A percentile compares a stretch with the other conserved stretches of the same genome.
Evolutionary conservation across 1,139 yeast species (phyloP).

Genomic region (Zygoascus hellenicus): DNA sequence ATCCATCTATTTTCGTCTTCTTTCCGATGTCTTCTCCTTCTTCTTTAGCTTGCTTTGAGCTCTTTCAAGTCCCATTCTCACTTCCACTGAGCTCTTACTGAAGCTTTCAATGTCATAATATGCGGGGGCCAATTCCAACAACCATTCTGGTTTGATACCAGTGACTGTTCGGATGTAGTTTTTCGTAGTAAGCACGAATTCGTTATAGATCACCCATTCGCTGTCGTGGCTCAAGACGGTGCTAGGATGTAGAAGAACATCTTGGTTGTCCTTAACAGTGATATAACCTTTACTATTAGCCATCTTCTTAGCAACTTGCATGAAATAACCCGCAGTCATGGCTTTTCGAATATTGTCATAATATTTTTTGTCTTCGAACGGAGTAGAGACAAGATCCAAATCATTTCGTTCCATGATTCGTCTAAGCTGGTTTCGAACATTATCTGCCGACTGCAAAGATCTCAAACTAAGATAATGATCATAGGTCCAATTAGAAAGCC

Average conservation of each 20-base stretch:
- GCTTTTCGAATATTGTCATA: constrained; percentile 82
- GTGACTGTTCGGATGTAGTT: constrained; percentile 94
- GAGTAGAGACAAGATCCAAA: constrained; percentile 64
- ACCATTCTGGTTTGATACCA: constrained; percentile 87
- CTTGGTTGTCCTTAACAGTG: constrained; percentile 94
- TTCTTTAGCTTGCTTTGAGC: constrained; percentile 36
- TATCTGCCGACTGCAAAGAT: constrained; percentile 76
- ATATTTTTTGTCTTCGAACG: constrained; percentile 54
- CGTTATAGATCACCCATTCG: constrained; percentile 93
- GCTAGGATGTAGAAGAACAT: constrained; percentile 87
- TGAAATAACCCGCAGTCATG: constrained; percentile 86
- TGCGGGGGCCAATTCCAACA: constrained; percentile 78
- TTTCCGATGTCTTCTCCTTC: constrained; percentile 8
- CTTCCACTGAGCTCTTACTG: constrained; percentile 62
- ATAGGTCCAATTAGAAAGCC: constrained; percentile 65
- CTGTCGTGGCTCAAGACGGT: constrained; percentile 80
- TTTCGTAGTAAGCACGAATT: constrained; percentile 87
- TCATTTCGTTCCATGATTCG: constrained; percentile 80
- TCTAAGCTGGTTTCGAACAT: constrained; percentile 75
- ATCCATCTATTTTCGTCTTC: not conserved
- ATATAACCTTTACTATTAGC: constrained; percentile 48
- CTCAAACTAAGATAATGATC: constrained; percentile 81
- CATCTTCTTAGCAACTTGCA: constrained; percentile 88
- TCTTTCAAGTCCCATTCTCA: constrained; percentile 70
- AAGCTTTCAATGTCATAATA: constrained; percentile 73